These are phyloP conservation scores for Angophora floribunda DNA, from an alignment of 345 rosid species.

Conservation along the genomic window DNA sequence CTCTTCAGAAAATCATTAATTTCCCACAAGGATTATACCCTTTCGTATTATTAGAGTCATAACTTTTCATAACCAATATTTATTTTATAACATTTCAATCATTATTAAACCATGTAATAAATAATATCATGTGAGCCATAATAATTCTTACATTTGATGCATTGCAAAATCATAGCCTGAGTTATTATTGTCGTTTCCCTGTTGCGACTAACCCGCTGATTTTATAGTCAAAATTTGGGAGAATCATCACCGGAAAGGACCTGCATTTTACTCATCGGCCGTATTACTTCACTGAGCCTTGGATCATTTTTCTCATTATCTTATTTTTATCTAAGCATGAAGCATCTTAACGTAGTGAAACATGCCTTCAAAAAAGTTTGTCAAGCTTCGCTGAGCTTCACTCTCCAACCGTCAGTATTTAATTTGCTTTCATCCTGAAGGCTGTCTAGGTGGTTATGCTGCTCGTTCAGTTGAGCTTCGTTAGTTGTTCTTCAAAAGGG, in stretches of 20 bases:
- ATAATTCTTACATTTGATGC: no score
- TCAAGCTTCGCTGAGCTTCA: neutral
- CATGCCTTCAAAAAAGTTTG: neutral
- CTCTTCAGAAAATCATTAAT: no score
- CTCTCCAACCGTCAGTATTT: neutral
- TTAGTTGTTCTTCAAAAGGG: neutral
- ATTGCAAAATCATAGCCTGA: neutral
- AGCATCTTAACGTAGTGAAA: neutral
- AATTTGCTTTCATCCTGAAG: neutral
- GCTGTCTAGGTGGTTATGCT: neutral
- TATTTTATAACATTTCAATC: no score
- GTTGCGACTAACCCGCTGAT: neutral
- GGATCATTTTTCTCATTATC: neutral
- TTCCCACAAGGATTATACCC: no score
- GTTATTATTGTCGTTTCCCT: neutral
- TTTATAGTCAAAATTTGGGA: neutral
- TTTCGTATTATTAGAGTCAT: no score
- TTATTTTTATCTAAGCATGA: neutral
- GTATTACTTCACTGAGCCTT: neutral
- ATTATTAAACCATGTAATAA: no score
- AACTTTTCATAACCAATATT: no score
- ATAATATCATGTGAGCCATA: no score
- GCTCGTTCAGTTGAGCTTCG: neutral
- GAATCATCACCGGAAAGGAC: no score
- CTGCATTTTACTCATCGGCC: no score